Evolutionary conservation across 2,329 filamentous ascomycete genomes (phyloP), one percentile per base, ranked within the genome.

Genomic region (Xylaria sp.): DNA sequence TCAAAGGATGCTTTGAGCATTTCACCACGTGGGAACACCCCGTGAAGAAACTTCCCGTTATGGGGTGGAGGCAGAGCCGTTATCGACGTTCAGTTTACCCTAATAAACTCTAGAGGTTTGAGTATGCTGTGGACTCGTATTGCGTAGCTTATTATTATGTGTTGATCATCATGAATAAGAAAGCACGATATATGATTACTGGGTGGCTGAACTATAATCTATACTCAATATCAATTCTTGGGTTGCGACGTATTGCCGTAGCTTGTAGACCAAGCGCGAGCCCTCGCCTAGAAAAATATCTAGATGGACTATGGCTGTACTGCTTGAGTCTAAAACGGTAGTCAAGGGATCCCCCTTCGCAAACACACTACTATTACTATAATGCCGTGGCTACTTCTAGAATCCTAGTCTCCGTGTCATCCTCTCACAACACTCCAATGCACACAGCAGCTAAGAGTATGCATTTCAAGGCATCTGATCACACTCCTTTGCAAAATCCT

Each of bases 1-100:
- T 53, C 69, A 39, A 72, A 60, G 11, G 77, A 70, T 6, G 78
- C 76, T 27, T 75, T 77, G 56, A 74, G 64, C 21, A 77, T 73
- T 19, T 78, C 73, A 32, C 54, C 39, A 61, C 39, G 11, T 64
- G 65, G 55, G 17, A 64, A 24, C 55, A 68, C 12, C 61, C 65
- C 3, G 3, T 34, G 4, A 56, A 64, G 30, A 57, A 58, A n/a
- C 36, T 58, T n/a, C 9, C 53, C 8, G 60, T 61, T 4, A 11
- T 64, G 50, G 55, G 48, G 1, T 64, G 48, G 50, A 48, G 65
- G n/a, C 54, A 60, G 47, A 60, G 30, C 24, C 55, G 60, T 32
- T n/a, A 24, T 45, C 55, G 48, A 4, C 8, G 53, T 9, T 39
- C 53, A 11, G n/a, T 21, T 24, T 54, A 54, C 7, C 27, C 45